phyloP scores from a whole-genome alignment of 176 grass and related monocot genomes.

The Eleusine coracana region DNA sequence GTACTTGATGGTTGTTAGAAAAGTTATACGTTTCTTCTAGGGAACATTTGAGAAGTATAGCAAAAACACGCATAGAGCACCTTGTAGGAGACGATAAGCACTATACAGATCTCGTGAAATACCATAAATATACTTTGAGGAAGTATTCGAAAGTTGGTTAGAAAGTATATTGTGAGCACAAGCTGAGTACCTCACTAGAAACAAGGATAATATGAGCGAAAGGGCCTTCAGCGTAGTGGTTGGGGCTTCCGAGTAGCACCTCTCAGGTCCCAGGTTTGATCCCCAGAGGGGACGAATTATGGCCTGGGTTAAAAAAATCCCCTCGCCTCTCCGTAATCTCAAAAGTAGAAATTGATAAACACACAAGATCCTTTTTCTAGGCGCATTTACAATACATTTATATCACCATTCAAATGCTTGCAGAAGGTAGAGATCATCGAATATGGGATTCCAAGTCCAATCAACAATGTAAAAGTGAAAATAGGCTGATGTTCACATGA shows the following conservation, averaged over 20 bases:
- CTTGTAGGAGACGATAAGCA: neutral
- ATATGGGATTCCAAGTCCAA: neutral
- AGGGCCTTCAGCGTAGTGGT: too few relatives aligned
- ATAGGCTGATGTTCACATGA: neutral
- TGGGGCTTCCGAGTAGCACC: too few relatives aligned
- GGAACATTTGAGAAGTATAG: constrained; percentile 18
- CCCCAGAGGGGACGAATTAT: too few relatives aligned
- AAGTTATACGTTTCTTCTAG: neutral
- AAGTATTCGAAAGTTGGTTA: constrained; percentile 27
- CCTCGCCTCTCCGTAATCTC: too few relatives aligned
- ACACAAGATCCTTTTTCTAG: neutral
- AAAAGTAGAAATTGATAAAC: neutral
- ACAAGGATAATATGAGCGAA: neutral
- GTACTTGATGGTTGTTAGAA: constrained; percentile 20
- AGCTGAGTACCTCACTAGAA: neutral
- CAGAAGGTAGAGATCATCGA: neutral
- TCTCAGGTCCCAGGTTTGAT: too few relatives aligned
- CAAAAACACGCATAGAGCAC: constrained; percentile 10
- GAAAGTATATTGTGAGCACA: constrained; percentile 31
- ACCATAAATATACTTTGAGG: constrained; percentile 10
- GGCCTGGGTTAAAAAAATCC: too few relatives aligned
- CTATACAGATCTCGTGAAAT: neutral
- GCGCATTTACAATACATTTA: neutral
- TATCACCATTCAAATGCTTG: neutral
- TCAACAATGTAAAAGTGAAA: neutral